Conservation (phyloP, 192 early-diverging fungal species). For the Chytriomyces sp. region DNA sequence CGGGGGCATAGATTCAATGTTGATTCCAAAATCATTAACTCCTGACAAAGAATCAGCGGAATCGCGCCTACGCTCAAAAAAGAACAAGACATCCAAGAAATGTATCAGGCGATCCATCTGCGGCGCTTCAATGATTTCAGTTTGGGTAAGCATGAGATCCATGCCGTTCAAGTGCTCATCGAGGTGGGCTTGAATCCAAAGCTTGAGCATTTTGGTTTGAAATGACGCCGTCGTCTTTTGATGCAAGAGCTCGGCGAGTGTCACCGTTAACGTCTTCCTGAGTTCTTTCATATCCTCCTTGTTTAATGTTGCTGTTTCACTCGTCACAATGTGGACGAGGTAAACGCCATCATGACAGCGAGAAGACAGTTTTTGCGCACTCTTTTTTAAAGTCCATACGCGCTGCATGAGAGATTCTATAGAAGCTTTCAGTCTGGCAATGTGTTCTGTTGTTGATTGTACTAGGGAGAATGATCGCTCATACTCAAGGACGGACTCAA, state of each 20-base stretch:
- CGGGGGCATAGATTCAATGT: background rate
- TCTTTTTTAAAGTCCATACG: constrained; percentile 35
- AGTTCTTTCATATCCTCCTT: constrained; percentile 3
- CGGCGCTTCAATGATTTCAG: background rate
- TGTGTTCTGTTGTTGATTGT: background rate
- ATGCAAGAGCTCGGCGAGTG: background rate
- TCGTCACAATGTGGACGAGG: constrained; percentile 23
- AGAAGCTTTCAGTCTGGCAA: background rate
- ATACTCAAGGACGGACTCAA: constrained; percentile 27
- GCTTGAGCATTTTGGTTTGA: constrained; percentile 28
- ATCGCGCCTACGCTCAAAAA: constrained; percentile 22
- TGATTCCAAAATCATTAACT: background rate
- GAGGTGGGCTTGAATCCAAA: constrained; percentile 34
- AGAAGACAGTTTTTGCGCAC: constrained; percentile 5
- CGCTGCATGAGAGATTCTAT: background rate
- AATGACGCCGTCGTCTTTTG: constrained; percentile 16
- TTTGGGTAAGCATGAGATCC: background rate
- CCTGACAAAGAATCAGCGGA: background rate
- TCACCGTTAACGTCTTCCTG: background rate
- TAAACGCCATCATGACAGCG: constrained; percentile 22
- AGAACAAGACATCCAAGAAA: constrained; percentile 34
- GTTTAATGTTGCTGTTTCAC: constrained; percentile 21
- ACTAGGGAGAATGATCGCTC: constrained; percentile 8
- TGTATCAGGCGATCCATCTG: constrained; percentile 22
- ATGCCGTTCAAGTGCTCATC: constrained; percentile 28